Evolutionary conservation across 1,284 basidiomycete genomes (phyloP).

Genomic region (Trichosporon sp.): DNA sequence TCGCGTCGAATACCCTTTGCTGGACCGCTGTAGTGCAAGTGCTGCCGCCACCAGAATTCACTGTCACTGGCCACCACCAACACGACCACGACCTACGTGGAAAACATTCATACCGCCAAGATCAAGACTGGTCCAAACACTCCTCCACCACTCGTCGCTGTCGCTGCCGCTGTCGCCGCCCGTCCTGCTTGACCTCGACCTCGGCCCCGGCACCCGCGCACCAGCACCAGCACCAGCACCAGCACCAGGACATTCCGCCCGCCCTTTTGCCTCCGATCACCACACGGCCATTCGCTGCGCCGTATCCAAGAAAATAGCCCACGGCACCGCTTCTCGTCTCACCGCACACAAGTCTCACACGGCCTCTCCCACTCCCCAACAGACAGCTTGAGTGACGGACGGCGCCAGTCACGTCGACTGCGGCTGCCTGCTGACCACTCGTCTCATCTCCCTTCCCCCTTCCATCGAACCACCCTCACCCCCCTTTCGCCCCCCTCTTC

Average conservation of each 20-base stretch:
- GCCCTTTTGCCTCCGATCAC: neutral
- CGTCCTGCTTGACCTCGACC: too few relatives aligned
- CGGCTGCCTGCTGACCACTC: neutral
- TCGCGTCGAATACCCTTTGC: too few relatives aligned
- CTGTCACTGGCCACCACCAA: neutral
- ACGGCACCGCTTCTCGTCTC: constrained; percentile 6
- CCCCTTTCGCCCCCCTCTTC: neutral
- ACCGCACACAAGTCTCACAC: neutral
- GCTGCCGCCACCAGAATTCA: constrained; percentile 1
- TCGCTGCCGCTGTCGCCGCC: too few relatives aligned
- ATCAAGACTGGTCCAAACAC: too few relatives aligned
- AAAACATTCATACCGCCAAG: neutral
- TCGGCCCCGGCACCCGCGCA: too few relatives aligned
- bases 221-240: too few relatives aligned
- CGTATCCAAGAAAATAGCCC: neutral
- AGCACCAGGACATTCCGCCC: too few relatives aligned
- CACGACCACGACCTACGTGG: neutral
- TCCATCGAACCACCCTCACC: neutral
- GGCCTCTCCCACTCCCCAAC: neutral
- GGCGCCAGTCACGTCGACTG: too few relatives aligned
- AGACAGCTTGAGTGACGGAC: too few relatives aligned
- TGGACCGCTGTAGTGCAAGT: too few relatives aligned
- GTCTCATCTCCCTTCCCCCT: neutral
- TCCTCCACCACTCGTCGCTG: too few relatives aligned
- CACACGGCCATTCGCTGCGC: neutral